A percentile compares a stretch with the other conserved stretches of the same genome.
Conservation (phyloP, 2,329 filamentous ascomycete genomes). For the Penicillium glabrum region DNA sequence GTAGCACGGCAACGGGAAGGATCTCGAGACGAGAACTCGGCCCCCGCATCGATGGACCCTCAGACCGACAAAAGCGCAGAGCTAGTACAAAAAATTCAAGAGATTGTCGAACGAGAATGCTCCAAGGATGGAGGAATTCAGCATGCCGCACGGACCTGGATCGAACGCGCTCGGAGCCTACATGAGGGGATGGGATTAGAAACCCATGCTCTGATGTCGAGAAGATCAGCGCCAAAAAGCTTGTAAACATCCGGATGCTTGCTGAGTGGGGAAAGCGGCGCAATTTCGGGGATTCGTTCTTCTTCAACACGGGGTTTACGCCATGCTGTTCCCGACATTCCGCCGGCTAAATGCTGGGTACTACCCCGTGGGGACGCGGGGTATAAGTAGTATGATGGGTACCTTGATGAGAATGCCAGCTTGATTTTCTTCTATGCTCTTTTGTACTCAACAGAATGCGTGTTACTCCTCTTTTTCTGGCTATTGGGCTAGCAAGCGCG, state of each 20-base stretch:
- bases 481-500: slow-evolving; percentile 19
- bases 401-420: neutral
- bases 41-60: neutral
- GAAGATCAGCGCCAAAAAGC: neutral
- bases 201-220: neutral
- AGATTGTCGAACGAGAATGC: slow-evolving; percentile 60
- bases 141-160: slow-evolving; percentile 50
- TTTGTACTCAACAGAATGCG: neutral
- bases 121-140: slow-evolving; percentile 45
- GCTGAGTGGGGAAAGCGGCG: neutral
- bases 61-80: neutral
- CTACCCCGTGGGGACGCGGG: slow-evolving; percentile 1
- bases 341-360: neutral
- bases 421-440: neutral
- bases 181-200: slow-evolving; percentile 34
- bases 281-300: neutral
- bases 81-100: slow-evolving; percentile 52
- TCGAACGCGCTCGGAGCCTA: slow-evolving; percentile 51
- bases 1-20: slow-evolving; percentile 15
- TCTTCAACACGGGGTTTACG: neutral
- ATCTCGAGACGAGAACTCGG: neutral
- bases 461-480: slow-evolving; percentile 9
- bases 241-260: neutral
- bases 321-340: neutral
- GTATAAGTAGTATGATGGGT: slow-evolving; percentile 1